phyloP scores from a whole-genome alignment of 2,329 filamentous ascomycete species.

The Aspergillus sp. region DNA sequence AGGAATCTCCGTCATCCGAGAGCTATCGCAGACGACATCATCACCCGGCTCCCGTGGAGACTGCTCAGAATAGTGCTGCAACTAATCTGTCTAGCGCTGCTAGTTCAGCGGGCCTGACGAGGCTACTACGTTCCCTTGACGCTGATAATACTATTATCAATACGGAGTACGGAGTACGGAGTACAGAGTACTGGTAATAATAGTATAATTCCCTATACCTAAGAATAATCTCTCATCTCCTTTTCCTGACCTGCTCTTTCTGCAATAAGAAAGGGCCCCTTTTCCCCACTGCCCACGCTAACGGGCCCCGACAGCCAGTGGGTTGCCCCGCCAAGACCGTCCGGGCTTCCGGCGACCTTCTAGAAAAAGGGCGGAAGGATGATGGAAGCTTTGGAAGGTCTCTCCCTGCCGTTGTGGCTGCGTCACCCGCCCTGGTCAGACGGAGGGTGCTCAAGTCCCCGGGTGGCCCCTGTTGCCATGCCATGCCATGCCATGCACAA shows the following conservation, averaged over 20 bases:
- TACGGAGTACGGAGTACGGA: too few relatives aligned
- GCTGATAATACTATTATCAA: too few relatives aligned
- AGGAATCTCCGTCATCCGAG: too few relatives aligned
- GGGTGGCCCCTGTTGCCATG: slow-evolving; percentile 10
- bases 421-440: slow-evolving; percentile 8
- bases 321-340: slow-evolving; percentile 13
- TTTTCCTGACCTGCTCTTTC: slow-evolving; percentile 3
- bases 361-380: slow-evolving; percentile 17
- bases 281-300: slow-evolving; percentile 18
- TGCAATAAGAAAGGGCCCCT: slow-evolving; percentile 2
- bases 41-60: too few relatives aligned
- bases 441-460: slow-evolving; percentile 8
- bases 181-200: too few relatives aligned
- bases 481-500: neutral
- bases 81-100: slow-evolving; percentile 11
- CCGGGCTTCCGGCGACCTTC: slow-evolving; percentile 21
- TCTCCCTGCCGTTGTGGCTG: slow-evolving; percentile 12
- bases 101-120: slow-evolving; percentile 15
- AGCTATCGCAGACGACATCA: too few relatives aligned
- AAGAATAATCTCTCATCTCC: neutral
- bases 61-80: neutral
- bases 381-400: slow-evolving; percentile 15
- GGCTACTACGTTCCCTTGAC: slow-evolving; percentile 12
- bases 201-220: neutral
- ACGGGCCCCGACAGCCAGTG: slow-evolving; percentile 13